phyloP scores from a whole-genome alignment of 225 moss, liverwort and hornwort genomes.

The Asterella californica region DNA sequence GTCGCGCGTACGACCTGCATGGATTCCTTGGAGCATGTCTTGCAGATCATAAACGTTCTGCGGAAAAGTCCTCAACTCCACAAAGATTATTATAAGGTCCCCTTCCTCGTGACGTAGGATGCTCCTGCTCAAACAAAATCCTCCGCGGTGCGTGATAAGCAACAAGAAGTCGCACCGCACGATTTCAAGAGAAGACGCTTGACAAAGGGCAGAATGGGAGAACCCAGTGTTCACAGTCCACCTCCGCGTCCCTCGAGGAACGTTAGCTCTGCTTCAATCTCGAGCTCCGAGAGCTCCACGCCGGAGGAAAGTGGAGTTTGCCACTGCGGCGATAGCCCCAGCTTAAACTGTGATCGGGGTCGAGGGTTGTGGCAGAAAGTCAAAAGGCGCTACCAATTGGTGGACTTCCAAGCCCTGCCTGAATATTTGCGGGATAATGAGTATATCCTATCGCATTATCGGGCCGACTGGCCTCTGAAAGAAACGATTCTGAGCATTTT shows the following conservation, averaged over 20 bases:
- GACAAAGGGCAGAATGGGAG: background rate
- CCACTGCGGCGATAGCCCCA: background rate
- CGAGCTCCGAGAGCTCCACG: background rate
- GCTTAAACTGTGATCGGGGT: background rate
- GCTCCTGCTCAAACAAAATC: background rate
- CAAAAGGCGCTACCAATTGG: constrained; percentile 62
- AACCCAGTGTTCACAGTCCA: background rate
- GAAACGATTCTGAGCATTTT: constrained; percentile 85
- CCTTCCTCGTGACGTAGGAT: background rate
- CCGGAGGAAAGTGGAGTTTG: background rate
- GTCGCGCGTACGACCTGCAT: background rate
- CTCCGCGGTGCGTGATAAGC: background rate
- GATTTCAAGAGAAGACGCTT: background rate
- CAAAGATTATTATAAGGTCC: background rate
- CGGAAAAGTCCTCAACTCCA: background rate
- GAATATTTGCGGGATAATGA: constrained; percentile 92
- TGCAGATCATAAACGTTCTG: background rate
- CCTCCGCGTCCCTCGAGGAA: background rate
- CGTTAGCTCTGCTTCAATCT: background rate
- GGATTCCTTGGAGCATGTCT: background rate
- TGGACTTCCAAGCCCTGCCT: constrained; percentile 83
- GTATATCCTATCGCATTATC: constrained; percentile 76
- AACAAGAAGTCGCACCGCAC: background rate
- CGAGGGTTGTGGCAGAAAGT: constrained; percentile 60
- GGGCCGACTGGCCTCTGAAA: constrained; percentile 90